Conservation (phyloP, 1,284 basidiomycete genomes). For the Amylostereum areolatum region DNA sequence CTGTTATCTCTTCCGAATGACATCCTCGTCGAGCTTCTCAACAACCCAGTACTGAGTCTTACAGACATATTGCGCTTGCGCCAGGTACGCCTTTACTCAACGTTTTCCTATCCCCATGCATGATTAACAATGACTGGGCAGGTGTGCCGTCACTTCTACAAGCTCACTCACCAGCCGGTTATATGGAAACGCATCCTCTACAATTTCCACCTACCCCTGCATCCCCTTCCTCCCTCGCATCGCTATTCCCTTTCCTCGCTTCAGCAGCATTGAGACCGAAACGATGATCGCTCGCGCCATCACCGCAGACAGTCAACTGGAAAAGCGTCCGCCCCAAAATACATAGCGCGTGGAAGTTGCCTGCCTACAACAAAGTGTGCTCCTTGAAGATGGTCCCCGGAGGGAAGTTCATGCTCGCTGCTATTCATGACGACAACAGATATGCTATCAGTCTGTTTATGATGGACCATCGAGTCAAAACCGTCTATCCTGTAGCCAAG, state of each 20-base stretch:
- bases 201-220: constrained; percentile 45
- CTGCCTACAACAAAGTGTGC: constrained; percentile 25
- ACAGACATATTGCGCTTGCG: constrained; percentile 52
- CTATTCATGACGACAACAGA: constrained; percentile 40
- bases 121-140: no score
- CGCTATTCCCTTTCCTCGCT: constrained; percentile 35
- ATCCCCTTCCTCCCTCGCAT: constrained; percentile 56
- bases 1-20: constrained; percentile 24
- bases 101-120: constrained; percentile 16
- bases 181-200: constrained; percentile 65
- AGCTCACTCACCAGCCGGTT: constrained; percentile 57
- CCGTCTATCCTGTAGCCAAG: constrained; percentile 44
- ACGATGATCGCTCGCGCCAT: constrained; percentile 55
- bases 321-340: constrained; percentile 32
- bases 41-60: constrained; percentile 34
- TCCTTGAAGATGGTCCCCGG: constrained; percentile 63
- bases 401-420: constrained; percentile 62
- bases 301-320: constrained; percentile 58
- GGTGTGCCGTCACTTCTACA: constrained; percentile 26
- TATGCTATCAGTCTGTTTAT: constrained; percentile 51
- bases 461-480: constrained; percentile 47
- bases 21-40: constrained; percentile 43
- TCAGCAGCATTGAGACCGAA: constrained; percentile 57
- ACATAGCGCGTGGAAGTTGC: constrained; percentile 8
- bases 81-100: constrained; percentile 29